Evolutionary conservation across 192 early-diverging fungal species (phyloP).

Genomic region (Linnemannia zychae): DNA sequence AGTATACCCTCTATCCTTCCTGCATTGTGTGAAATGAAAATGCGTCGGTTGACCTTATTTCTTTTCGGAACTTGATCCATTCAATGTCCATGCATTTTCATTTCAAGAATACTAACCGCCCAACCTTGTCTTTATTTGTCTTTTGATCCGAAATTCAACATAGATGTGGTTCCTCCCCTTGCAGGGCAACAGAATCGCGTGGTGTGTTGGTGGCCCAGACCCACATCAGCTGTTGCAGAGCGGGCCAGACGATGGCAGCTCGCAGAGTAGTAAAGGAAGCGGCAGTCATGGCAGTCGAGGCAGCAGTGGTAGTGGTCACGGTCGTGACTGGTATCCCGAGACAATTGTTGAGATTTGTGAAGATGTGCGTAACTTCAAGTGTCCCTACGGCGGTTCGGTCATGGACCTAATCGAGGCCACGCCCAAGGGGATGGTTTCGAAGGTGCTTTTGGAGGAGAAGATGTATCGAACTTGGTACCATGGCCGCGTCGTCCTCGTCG

Average conservation of each 20-base stretch:
- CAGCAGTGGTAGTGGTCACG: not conserved
- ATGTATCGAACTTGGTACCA: constrained; percentile 51
- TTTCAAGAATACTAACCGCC: constrained; percentile 6
- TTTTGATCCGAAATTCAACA: not conserved
- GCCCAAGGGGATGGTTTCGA: constrained; percentile 43
- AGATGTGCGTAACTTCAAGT: constrained; percentile 55
- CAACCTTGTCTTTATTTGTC: constrained; percentile 4
- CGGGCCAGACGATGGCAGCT: not conserved
- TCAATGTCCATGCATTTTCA: not conserved
- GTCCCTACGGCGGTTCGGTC: constrained; percentile 50
- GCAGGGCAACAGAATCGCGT: constrained; percentile 50
- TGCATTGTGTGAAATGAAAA: not conserved
- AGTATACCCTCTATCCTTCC: not conserved
- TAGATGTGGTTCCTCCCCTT: constrained; percentile 57
- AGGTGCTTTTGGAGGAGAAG: constrained; percentile 50
- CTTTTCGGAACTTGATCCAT: too few relatives aligned
- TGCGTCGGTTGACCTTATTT: not conserved
- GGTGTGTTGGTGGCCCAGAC: constrained; percentile 55
- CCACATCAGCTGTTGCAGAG: constrained; percentile 29
- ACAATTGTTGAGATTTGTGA: constrained; percentile 52
- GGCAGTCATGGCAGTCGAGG: not conserved
- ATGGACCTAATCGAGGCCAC: constrained; percentile 55
- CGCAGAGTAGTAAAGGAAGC: not conserved
- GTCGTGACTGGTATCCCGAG: constrained; percentile 55
- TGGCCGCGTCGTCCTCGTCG: constrained; percentile 47